Percentiles rank a stretch among this genome's conserved stretches.
phyloP scores from a whole-genome alignment of 2,329 filamentous ascomycete species.

The Venturia effusa region DNA sequence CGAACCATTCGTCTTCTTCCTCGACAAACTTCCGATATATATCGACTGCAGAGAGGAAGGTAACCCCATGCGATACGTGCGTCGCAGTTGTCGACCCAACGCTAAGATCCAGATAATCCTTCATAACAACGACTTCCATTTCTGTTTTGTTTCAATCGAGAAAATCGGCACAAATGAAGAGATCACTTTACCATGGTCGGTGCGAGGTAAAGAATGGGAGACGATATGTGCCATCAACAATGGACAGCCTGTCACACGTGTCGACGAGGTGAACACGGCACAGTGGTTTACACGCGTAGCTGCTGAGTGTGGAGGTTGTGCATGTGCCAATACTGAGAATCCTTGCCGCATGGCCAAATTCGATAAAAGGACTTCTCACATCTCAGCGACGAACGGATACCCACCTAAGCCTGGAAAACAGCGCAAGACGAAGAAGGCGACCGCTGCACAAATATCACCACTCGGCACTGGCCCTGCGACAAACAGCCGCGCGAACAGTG shows the following conservation, averaged over 20 bases:
- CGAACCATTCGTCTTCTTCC: conserved; percentile 51
- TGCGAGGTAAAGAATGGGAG: conserved; percentile 23
- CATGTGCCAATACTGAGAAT: conserved; percentile 44
- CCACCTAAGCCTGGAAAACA: conserved; percentile 22
- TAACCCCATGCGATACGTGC: conserved; percentile 75
- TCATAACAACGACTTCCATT: conserved; percentile 70
- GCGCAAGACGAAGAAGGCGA: conserved; percentile 36
- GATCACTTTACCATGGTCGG: conserved; percentile 53
- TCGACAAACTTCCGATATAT: conserved; percentile 77
- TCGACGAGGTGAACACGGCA: conserved; percentile 46
- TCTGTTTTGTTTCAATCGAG: conserved; percentile 80
- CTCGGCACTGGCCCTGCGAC: conserved; percentile 41
- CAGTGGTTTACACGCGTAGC: conserved; percentile 60
- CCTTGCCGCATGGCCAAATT: conserved; percentile 25
- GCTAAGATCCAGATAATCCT: conserved; percentile 79
- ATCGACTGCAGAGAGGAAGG: conserved; percentile 87
- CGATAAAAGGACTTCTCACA: conserved; percentile 19
- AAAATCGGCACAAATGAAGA: conserved; percentile 64
- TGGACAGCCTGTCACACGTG: conserved; percentile 45
- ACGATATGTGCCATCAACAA: conserved; percentile 20
- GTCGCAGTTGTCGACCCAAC: conserved; percentile 85
- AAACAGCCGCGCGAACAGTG: conserved; percentile 50
- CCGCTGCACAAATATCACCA: conserved; percentile 40
- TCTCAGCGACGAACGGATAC: conserved; percentile 15
- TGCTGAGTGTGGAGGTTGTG: conserved; percentile 70